Evolutionary conservation across 208 protist genomes (phyloP), one percentile per base, ranked within the genome.

Genomic region (Herpetomonas samuelpessoai): DNA sequence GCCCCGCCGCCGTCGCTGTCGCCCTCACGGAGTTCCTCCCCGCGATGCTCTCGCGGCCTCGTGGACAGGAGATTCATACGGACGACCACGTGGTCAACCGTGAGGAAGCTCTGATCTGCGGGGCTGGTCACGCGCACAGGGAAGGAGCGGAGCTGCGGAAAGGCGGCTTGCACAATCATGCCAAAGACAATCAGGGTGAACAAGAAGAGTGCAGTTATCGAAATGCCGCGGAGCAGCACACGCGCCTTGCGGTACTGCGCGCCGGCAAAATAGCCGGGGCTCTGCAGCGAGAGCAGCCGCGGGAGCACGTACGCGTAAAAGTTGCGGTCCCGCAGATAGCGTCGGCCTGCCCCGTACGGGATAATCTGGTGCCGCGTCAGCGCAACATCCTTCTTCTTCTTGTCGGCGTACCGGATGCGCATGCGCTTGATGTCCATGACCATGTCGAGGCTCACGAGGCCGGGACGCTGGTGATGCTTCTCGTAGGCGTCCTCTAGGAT

Each of bases 11-110:
- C 18, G 35, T 48, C 9, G 2, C 48, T 6, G 9, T 53, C 12
- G 10, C 26, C n/a, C 18, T 29, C 19, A 46, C 47, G n/a, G 22
- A 30, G 27, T 12, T 4, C 49, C 27, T 53, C 38, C 14, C 16
- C 26, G 12, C 39, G 14, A 44, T 12, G 10, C 27, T 26, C 29
- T 26, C 45, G 47, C 46, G 26, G 14, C n/a, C 35, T 14, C 25
- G 31, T 47, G 28, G 83, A 82, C 19, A 86, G 44, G n/a, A 93
- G 62, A 57, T 86, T 72, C 76, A 91, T 82, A 35, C 73, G 74
- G 29, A 89, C 53, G n/a, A 93, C 74, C 65, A 93, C 83, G 66
- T 93, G 86, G 64, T 93, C 81, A 28, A 93, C 76, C 19, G 67
- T 74, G 21, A 91, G 77, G 29, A 64, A 27, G 60, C 71, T 74